Percentiles rank a stretch among this genome's conserved stretches.
Conservation (phyloP, 225 moss, liverwort and hornwort genomes). For the Pseudisothecium myosuroides region DNA sequence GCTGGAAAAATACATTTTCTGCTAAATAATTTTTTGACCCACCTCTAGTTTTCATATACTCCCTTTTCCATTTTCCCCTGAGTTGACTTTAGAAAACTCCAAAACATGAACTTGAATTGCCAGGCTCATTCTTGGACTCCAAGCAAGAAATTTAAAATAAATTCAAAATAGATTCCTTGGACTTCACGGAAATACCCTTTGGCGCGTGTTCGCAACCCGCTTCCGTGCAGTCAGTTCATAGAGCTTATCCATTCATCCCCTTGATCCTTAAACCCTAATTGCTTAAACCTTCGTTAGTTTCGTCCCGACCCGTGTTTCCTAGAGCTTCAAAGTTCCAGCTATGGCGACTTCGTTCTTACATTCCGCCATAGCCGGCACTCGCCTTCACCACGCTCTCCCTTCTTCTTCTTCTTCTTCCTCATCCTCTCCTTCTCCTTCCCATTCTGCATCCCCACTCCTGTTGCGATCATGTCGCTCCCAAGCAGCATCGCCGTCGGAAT, state of each 20-base stretch:
- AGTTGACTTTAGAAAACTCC: no score
- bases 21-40: not conserved
- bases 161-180: not conserved
- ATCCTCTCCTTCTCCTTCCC: not conserved
- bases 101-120: not conserved
- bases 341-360: conserved; percentile 12
- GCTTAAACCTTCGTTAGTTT: not conserved
- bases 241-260: not conserved
- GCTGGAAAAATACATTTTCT: accelerated
- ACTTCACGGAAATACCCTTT: not conserved
- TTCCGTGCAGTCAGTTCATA: not conserved
- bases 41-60: not conserved
- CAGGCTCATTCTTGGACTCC: not conserved
- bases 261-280: conserved; percentile 12
- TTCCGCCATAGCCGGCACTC: conserved; percentile 5
- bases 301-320: not conserved
- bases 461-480: not conserved
- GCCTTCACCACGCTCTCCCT: not conserved
- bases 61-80: not conserved
- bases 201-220: not conserved
- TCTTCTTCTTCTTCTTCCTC: not conserved
- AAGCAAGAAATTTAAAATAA: not conserved
- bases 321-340: not conserved
- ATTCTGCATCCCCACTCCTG: not conserved
- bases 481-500: not conserved